Evolutionary conservation across 2,329 filamentous ascomycete species (phyloP), one percentile per base, ranked within the genome.

Genomic region (Calonectria crousiana): DNA sequence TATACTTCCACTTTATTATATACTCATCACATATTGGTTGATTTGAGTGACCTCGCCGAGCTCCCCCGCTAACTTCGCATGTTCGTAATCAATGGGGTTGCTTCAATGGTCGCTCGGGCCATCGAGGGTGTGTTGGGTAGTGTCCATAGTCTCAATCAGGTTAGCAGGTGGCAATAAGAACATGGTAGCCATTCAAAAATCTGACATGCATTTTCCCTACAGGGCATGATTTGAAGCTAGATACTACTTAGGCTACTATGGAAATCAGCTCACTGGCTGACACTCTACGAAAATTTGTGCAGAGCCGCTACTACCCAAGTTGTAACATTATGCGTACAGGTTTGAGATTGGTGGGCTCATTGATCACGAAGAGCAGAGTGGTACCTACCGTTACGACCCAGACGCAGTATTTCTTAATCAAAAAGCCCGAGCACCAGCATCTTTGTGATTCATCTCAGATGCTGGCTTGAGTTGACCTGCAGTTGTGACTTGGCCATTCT

Each of bases 11-110:
- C 9, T 18, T 8, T 41, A 11, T 41, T 41, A 62, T 62, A 62
- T 62, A 38, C 14, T 41, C 26, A 9, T 23, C 28, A 34, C 20
- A 6, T 10, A n/a, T 30, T 28, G 26, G 23, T 11, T 28, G 14
- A 28, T 62, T 34, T 62, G 23, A 20, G 11, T 28, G 8, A 9
- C 26, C 23, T 28, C 32, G 23, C 5, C 34, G 38, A 38, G 23
- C 8, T 62, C 23, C 14, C 56, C 56, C 56, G 16, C 34, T 34
- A 41, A 20, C 14, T 11, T 34, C 20, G 10, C 34, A 14, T 34
- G 56, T 62, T 62, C 56, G 56, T 62, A 62, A 62, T 62, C 56
- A 62, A 14, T 41, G 34, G 36, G 56, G 56, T 41, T 62, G 23
- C 56, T 41, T 62, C 13, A 34, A 36, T 28, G 16, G 36, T 20